These are phyloP conservation scores for Leptographium procerum DNA, from an alignment of 2,329 filamentous ascomycete species.

Conservation along the genomic window DNA sequence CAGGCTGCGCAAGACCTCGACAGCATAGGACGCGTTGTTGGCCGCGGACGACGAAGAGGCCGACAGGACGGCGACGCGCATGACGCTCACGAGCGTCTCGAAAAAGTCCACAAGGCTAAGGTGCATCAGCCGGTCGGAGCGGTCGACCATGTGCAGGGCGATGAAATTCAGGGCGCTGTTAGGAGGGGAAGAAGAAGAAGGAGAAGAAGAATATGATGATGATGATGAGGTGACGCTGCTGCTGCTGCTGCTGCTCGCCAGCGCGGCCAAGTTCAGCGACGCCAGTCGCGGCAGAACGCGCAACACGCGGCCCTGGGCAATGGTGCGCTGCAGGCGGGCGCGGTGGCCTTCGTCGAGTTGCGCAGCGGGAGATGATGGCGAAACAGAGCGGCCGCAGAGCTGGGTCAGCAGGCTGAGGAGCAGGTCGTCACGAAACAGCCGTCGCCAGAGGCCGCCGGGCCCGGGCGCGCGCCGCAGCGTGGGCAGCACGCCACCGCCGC, in stretches of 20 bases:
- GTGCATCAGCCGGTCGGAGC: constrained; percentile 36
- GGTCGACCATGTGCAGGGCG: constrained; percentile 39
- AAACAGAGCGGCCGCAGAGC: constrained; percentile 15
- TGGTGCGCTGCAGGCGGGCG: constrained; percentile 24
- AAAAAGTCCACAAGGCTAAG: constrained; percentile 42
- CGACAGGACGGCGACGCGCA: constrained; percentile 26
- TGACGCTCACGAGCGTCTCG: constrained; percentile 36
- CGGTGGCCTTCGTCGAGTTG: not conserved
- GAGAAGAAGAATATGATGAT: constrained; percentile 38
- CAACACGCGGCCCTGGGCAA: constrained; percentile 42
- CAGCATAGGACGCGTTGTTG: constrained; percentile 19
- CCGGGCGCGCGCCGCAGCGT: constrained; percentile 30
- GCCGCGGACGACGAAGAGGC: constrained; percentile 8
- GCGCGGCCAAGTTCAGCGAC: constrained; percentile 29
- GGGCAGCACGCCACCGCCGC: constrained; percentile 16
- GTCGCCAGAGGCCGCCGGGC: constrained; percentile 41
- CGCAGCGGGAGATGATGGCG: no score
- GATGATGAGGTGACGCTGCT: no score
- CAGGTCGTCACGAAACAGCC: constrained; percentile 34
- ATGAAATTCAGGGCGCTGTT: constrained; percentile 37
- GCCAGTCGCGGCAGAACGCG: constrained; percentile 39
- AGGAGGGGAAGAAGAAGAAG: not conserved
- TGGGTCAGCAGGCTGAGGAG: constrained; percentile 26
- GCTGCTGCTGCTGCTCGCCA: no score
- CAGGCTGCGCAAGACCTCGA: constrained; percentile 25